A percentile compares a stretch with the other conserved stretches of the same genome.
These are phyloP conservation scores for Colletotrichum tanaceti DNA, from an alignment of 2,329 filamentous ascomycete species.

Conservation along the genomic window DNA sequence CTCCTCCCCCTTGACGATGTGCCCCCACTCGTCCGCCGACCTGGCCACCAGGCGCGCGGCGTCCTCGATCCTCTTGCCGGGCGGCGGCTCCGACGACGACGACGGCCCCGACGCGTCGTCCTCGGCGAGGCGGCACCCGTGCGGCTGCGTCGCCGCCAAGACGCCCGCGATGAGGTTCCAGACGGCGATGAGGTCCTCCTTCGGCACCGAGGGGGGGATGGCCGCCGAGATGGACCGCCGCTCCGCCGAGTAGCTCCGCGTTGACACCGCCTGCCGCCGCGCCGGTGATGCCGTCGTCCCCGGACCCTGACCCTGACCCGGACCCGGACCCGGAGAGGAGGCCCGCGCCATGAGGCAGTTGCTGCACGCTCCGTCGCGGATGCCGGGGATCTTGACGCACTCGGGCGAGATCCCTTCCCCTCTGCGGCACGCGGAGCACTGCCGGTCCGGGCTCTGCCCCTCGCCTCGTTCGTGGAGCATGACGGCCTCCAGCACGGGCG, in stretches of 20 bases:
- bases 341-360: slow-evolving; percentile 44
- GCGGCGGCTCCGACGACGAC: slow-evolving; percentile 42
- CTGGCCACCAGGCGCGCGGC: slow-evolving; percentile 45
- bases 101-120: slow-evolving; percentile 59
- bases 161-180: slow-evolving; percentile 61
- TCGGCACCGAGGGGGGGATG: slow-evolving; percentile 40
- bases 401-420: slow-evolving; percentile 44
- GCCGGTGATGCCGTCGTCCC: not conserved
- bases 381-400: slow-evolving; percentile 43
- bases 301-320: slow-evolving; percentile 13
- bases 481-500: slow-evolving; percentile 42
- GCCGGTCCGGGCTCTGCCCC: slow-evolving; percentile 35
- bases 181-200: slow-evolving; percentile 45
- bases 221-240: slow-evolving; percentile 39
- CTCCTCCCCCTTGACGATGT: slow-evolving; percentile 29
- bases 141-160: slow-evolving; percentile 98
- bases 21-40: slow-evolving; percentile 45
- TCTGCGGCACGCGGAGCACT: slow-evolving; percentile 43
- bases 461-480: slow-evolving; percentile 46
- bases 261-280: not conserved
- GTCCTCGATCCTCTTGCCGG: slow-evolving; percentile 45
- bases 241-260: slow-evolving; percentile 36
- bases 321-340: too few species aligned
- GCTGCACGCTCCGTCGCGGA: slow-evolving; percentile 42
- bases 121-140: slow-evolving; percentile 85